Percentiles rank a stretch among this genome's conserved stretches.
phyloP scores from a whole-genome alignment of 1,284 basidiomycete species.

The Cryptococcus hybrid region DNA sequence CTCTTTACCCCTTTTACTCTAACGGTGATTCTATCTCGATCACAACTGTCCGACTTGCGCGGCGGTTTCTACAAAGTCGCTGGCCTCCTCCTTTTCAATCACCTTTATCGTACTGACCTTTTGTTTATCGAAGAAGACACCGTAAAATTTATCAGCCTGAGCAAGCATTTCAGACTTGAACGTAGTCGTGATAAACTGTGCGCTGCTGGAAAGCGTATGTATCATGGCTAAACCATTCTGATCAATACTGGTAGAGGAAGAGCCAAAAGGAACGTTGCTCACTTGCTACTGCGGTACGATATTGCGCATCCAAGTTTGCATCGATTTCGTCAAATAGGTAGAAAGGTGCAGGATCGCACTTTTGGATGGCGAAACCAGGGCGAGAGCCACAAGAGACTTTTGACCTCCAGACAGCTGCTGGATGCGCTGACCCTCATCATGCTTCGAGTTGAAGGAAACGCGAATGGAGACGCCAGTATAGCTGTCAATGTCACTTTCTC shows the following conservation, averaged over 20 bases:
- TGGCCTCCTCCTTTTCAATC: conserved; percentile 45
- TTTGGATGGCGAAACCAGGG: conserved; percentile 95
- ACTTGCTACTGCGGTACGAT: conserved; percentile 94
- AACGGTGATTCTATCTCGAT: not conserved
- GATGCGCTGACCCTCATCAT: conserved; percentile 91
- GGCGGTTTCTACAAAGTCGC: conserved; percentile 44
- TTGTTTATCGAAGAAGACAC: conserved; percentile 97
- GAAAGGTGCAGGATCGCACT: conserved; percentile 98
- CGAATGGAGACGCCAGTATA: conserved; percentile 95
- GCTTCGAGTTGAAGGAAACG: conserved; percentile 98
- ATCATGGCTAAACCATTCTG: conserved; percentile 74
- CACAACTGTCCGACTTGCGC: conserved; percentile 26
- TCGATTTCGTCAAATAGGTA: conserved; percentile 99
- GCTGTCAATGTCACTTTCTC: conserved; percentile 74
- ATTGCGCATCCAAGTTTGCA: conserved; percentile 96
- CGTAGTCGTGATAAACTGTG: conserved; percentile 98
- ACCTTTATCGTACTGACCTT: conserved; percentile 66
- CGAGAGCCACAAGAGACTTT: conserved; percentile 94
- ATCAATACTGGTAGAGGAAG: not conserved
- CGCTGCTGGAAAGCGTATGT: conserved; percentile 75
- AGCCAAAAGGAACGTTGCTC: conserved; percentile 37
- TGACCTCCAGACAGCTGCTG: conserved; percentile 98
- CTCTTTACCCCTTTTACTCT: not conserved
- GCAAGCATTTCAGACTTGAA: conserved; percentile 97
- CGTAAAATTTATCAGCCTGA: conserved; percentile 93